Base-by-base conservation (phyloP, 306 rosid genomes). In the Astragalus membranaceus region DNA sequence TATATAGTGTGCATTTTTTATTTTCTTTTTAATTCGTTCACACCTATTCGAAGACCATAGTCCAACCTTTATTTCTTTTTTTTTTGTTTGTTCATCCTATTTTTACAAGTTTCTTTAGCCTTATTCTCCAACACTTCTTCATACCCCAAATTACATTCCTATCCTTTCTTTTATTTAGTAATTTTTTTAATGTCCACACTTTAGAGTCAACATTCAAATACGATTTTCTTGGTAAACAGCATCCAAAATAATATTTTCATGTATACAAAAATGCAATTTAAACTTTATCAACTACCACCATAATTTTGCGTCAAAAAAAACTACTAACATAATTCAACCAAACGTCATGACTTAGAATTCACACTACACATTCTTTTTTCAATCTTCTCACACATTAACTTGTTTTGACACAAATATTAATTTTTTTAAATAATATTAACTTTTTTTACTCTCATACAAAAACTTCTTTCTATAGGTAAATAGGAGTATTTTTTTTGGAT, bases 201-300 rank as follows among this genome's bases (percentile, higher is more conserved):
- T 23, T 63, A 7, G 1, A 32, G 83, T 73, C 75, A 67, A 79
- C 62, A 44, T 67, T 67, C 79, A 73, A 78, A 73, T 13, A 2
- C 2, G 6, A 47, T 57, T 67, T 57, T 48, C 30, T 26, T 26
- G 30, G 30, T 26, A 26, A 26, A 26, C 30, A 26, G 4, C 30
- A 26, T 26, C 4, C 30, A 26, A 26, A 26, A 26, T 26, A 26
- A 26, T 1, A 26, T 26, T 26, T 26, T 26, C 30, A 26, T 26
- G 30, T 26, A 26, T 26, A 1, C 3, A 26, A 26, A 26, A 20
- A 44, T 64, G 35, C 44, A 37, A 10, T 60, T 47, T 12, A 16
- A 41, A 10, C 8, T 14, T 32, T 20, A 67, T 4, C 47, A 67
- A 10, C 13, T 37, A 12, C 20, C 8, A 6, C 36, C 0, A 8